These are phyloP conservation scores for Gossypium arboreum DNA, from an alignment of 345 rosid species.

Conservation along the genomic window DNA sequence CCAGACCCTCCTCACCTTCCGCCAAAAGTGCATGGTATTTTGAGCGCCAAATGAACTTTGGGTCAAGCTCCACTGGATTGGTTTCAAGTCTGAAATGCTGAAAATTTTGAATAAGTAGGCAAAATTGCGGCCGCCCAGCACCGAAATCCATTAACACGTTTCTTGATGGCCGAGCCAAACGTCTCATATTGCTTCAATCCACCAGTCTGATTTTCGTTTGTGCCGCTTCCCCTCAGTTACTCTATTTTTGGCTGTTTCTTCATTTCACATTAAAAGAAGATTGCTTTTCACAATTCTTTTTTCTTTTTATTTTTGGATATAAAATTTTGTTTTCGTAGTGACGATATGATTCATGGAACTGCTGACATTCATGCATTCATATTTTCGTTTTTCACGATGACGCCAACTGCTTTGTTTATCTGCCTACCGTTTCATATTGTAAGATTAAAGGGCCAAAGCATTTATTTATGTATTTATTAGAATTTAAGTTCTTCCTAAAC, in stretches of 20 bases:
- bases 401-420: not conserved
- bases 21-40: constrained; percentile 11
- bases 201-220: not conserved
- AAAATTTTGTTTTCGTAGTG: not conserved
- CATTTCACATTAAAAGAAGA: not conserved
- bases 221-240: not conserved
- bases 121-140: constrained; percentile 4
- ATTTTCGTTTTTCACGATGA: not conserved
- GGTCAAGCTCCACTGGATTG: not conserved
- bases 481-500: too few relatives aligned
- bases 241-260: not conserved
- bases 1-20: constrained; percentile 14
- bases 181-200: constrained; percentile 8
- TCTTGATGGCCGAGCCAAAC: constrained; percentile 18
- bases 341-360: not conserved
- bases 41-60: not conserved
- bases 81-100: not conserved
- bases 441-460: not conserved
- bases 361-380: not conserved
- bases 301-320: not conserved
- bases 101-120: not conserved
- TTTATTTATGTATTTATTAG: too few relatives aligned
- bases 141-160: constrained; percentile 18
- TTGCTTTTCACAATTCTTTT: not conserved
- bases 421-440: not conserved